Conservation (phyloP, 257 asterid species). For the Mitragyna speciosa region DNA sequence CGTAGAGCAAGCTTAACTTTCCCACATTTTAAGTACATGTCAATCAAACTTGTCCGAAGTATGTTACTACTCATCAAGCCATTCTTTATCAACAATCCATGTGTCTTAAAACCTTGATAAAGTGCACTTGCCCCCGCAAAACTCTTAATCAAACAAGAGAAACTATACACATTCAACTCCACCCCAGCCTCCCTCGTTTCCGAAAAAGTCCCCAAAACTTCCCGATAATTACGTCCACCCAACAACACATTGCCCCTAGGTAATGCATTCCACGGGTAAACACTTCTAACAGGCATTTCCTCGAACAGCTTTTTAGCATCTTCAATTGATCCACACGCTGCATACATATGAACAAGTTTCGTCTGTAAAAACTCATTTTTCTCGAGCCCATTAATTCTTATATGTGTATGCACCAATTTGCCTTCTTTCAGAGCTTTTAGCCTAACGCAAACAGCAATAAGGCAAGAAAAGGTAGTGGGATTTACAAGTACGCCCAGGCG, state of each 20-base stretch:
- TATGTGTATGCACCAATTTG: constrained; percentile 56
- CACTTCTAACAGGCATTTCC: constrained; percentile 54
- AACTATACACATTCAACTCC: constrained; percentile 74
- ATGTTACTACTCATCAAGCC: constrained; percentile 56
- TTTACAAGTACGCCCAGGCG: constrained; percentile 78
- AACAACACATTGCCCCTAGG: constrained; percentile 80
- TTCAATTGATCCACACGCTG: constrained; percentile 65
- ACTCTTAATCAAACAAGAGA: constrained; percentile 89
- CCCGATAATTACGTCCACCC: constrained; percentile 57
- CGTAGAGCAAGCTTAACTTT: constrained; percentile 62
- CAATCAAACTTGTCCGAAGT: constrained; percentile 74
- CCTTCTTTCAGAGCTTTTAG: constrained; percentile 55
- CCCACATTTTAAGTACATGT: constrained; percentile 93
- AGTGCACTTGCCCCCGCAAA: constrained; percentile 69
- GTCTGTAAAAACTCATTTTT: constrained; percentile 72
- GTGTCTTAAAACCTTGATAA: constrained; percentile 73
- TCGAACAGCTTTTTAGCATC: constrained; percentile 76
- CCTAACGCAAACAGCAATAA: constrained; percentile 58
- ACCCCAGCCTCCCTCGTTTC: constrained; percentile 76
- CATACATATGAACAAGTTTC: constrained; percentile 66
- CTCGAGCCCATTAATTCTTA: constrained; percentile 65
- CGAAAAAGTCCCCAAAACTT: constrained; percentile 49
- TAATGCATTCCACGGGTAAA: constrained; percentile 90
- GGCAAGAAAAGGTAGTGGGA: constrained; percentile 67
- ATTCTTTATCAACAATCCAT: constrained; percentile 73